These are phyloP conservation scores for Rhizopogon sp. DNA, from an alignment of 768 basidiomycete species.

Conservation along the genomic window DNA sequence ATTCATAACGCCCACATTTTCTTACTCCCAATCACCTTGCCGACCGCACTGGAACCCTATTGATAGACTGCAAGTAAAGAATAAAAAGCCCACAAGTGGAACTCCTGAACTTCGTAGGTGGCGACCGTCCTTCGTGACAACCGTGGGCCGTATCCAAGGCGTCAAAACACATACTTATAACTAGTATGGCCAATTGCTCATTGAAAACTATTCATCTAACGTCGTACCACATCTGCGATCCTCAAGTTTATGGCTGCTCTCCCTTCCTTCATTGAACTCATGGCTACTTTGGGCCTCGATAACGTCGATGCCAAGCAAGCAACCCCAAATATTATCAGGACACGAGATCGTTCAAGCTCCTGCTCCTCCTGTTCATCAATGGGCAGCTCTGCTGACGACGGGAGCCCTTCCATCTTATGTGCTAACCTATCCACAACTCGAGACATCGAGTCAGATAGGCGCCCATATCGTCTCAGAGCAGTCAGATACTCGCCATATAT, in stretches of 20 bases:
- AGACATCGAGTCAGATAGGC: slow-evolving; percentile 26
- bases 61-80: slow-evolving; percentile 27
- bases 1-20: not conserved
- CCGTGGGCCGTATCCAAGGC: slow-evolving; percentile 34
- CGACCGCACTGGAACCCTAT: slow-evolving; percentile 50
- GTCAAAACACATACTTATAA: slow-evolving; percentile 20
- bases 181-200: slow-evolving; percentile 12
- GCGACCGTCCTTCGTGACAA: slow-evolving; percentile 29
- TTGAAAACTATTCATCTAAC: slow-evolving; percentile 14
- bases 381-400: slow-evolving; percentile 29
- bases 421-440: slow-evolving; percentile 28
- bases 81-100: slow-evolving; percentile 17
- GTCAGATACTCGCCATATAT: slow-evolving; percentile 26
- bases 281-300: slow-evolving; percentile 77
- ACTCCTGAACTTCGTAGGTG: slow-evolving; percentile 22
- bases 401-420: slow-evolving; percentile 28
- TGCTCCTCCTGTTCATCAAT: slow-evolving; percentile 43
- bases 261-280: slow-evolving; percentile 85
- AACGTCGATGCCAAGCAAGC: slow-evolving; percentile 31
- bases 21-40: slow-evolving; percentile 48
- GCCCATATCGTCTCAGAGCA: slow-evolving; percentile 22
- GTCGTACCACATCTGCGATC: slow-evolving; percentile 20
- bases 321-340: slow-evolving; percentile 19
- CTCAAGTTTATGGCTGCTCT: slow-evolving; percentile 57
- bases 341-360: slow-evolving; percentile 33